Evolutionary conservation across 179 eudicot species (phyloP).

Genomic region (Beta lomatogona): DNA sequence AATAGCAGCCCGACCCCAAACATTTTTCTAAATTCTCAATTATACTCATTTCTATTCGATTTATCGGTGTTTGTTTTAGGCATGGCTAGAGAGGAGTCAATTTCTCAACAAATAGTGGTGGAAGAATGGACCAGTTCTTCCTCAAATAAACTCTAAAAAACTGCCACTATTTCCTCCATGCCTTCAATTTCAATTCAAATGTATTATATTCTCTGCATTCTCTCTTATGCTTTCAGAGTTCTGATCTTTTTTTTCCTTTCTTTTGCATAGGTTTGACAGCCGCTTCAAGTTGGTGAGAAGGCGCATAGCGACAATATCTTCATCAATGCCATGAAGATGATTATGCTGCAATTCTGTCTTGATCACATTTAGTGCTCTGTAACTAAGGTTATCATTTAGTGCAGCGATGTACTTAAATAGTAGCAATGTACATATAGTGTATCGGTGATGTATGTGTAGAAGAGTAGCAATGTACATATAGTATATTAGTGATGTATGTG

Average conservation of each 20-base stretch:
- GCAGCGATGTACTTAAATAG: too few species aligned
- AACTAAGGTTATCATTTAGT: too few species aligned
- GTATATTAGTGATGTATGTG: too few species aligned
- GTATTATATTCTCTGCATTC: constrained; percentile 7
- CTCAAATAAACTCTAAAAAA: constrained; percentile 52
- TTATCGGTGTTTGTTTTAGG: too few species aligned
- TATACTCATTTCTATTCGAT: too few species aligned
- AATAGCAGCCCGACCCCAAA: not conserved
- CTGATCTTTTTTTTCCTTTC: not conserved
- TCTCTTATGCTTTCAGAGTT: not conserved
- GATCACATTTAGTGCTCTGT: too few species aligned
- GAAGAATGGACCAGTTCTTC: constrained; percentile 84
- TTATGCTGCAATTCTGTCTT: too few species aligned
- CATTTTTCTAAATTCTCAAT: not conserved
- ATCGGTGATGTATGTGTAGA: too few species aligned
- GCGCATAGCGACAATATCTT: constrained; percentile 12
- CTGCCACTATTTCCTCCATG: constrained; percentile 56
- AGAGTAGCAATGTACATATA: too few species aligned
- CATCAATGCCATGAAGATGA: too few species aligned
- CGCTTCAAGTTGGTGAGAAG: constrained; percentile 47
- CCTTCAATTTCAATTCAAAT: constrained; percentile 32
- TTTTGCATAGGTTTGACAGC: constrained; percentile 42
- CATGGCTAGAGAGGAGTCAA: not conserved
- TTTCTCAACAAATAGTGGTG: constrained; percentile 24
- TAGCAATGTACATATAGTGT: too few species aligned